These are phyloP conservation scores for Xylaria curta DNA, from an alignment of 495 filamentous ascomycete genomes.

Conservation along the genomic window DNA sequence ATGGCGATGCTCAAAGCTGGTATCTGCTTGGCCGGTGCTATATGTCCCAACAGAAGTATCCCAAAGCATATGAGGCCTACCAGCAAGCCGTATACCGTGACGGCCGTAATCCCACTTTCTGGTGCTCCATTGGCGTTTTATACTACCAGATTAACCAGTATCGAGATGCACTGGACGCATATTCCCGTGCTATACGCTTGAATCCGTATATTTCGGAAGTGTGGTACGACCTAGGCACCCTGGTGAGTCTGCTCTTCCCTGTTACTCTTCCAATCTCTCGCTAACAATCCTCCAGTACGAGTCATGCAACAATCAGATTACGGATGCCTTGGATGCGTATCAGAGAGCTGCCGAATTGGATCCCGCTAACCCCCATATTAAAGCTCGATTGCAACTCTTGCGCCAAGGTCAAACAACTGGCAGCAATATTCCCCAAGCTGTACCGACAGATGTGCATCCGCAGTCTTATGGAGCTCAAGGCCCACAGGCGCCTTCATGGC, in stretches of 20 bases:
- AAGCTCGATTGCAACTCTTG: constrained; percentile 87
- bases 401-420: constrained; percentile 75
- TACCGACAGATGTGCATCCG: constrained; percentile 65
- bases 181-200: constrained; percentile 95
- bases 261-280: constrained; percentile 22
- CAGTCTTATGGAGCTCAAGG: constrained; percentile 78
- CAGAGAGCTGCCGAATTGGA: constrained; percentile 94
- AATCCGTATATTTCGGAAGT: constrained; percentile 99
- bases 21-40: constrained; percentile 97
- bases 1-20: constrained; percentile 96
- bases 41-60: constrained; percentile 99
- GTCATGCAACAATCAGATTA: constrained; percentile 98
- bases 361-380: constrained; percentile 92
- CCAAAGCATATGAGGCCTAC: constrained; percentile 98
- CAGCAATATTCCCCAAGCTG: constrained; percentile 45
- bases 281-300: constrained; percentile 73
- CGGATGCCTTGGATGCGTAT: constrained; percentile 95
- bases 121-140: constrained; percentile 98
- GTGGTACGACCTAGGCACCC: constrained; percentile 97
- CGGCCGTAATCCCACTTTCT: constrained; percentile 98
- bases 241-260: constrained; percentile 64
- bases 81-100: constrained; percentile 99
- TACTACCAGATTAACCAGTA: constrained; percentile 99
- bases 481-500: constrained; percentile 86
- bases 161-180: constrained; percentile 96